These are phyloP conservation scores for Mycena belliarum DNA, from an alignment of 768 basidiomycete genomes.

Conservation along the genomic window DNA sequence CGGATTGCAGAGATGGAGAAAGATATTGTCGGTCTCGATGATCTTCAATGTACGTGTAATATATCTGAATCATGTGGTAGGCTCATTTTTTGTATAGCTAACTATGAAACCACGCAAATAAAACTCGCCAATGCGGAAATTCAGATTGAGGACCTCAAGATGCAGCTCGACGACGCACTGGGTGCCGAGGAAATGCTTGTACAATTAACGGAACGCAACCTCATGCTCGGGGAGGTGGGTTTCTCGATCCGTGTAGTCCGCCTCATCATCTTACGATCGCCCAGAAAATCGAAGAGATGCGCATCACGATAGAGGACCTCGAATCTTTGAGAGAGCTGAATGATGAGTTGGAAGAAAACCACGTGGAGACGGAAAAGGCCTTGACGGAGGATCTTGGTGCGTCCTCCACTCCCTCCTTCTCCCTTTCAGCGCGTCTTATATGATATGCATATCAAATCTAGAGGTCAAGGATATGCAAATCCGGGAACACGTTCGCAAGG, in stretches of 20 bases:
- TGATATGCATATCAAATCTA: conserved; percentile 31
- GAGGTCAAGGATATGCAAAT: conserved; percentile 72
- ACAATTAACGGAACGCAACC: conserved; percentile 90
- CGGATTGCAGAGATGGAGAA: conserved; percentile 89
- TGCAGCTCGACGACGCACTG: conserved; percentile 91
- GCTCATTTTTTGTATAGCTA: conserved; percentile 43
- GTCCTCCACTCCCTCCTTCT: conserved; percentile 24
- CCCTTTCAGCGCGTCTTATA: neutral
- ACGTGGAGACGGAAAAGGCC: conserved; percentile 89
- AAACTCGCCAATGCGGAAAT: conserved; percentile 87
- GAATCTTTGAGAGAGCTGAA: conserved; percentile 95
- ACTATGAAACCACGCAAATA: conserved; percentile 77
- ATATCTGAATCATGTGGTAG: neutral
- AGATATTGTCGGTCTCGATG: conserved; percentile 75
- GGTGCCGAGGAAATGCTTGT: conserved; percentile 97
- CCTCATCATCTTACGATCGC: neutral
- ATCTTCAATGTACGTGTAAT: conserved; percentile 65
- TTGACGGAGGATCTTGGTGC: conserved; percentile 87
- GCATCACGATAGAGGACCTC: conserved; percentile 92
- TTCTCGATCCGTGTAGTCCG: neutral
- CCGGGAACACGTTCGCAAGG: conserved; percentile 64
- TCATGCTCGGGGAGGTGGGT: conserved; percentile 84
- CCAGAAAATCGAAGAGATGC: conserved; percentile 97
- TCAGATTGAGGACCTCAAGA: conserved; percentile 91
- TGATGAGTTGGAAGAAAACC: conserved; percentile 97